Evolutionary conservation across 1,139 yeast species (phyloP).

Genomic region (Hyphopichia wangnamkhiaoensis): DNA sequence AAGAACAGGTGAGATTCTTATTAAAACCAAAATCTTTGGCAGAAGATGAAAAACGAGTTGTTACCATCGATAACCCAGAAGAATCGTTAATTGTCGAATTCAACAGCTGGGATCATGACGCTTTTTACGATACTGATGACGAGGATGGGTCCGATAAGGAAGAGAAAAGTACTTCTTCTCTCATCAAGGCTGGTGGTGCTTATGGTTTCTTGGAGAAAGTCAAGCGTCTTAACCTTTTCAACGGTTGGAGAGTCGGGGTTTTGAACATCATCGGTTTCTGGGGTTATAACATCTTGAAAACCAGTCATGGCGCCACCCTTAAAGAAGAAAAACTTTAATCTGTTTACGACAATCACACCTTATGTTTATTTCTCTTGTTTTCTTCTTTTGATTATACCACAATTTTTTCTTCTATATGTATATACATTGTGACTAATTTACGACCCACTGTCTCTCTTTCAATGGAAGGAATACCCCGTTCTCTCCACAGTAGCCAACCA

Average conservation of each 20-base stretch:
- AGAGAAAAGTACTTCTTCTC: too few relatives aligned
- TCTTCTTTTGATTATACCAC: background rate
- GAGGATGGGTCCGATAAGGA: slow-evolving; percentile 6
- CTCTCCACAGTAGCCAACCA: too few relatives aligned
- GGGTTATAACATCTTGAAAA: slow-evolving; percentile 69
- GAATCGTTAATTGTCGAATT: slow-evolving; percentile 54
- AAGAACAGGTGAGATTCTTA: slow-evolving; percentile 76
- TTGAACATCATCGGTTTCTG: slow-evolving; percentile 80
- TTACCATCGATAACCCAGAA: slow-evolving; percentile 41
- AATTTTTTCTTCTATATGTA: too few relatives aligned
- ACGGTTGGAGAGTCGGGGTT: slow-evolving; percentile 91
- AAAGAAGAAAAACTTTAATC: slow-evolving; percentile 34
- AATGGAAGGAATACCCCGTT: too few relatives aligned
- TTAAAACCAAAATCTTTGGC: slow-evolving; percentile 33
- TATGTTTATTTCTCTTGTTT: background rate
- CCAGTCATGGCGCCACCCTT: slow-evolving; percentile 49
- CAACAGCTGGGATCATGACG: slow-evolving; percentile 23
- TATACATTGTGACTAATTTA: too few relatives aligned
- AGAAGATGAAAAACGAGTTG: slow-evolving; percentile 35
- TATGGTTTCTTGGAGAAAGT: slow-evolving; percentile 13
- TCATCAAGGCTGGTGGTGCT: background rate
- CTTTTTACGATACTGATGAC: slow-evolving; percentile 9
- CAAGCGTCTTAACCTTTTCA: slow-evolving; percentile 53
- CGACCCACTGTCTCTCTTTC: too few relatives aligned
- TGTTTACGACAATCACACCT: background rate